Evolutionary conservation across 257 asterid genomes (phyloP), one percentile per base, ranked within the genome.

Genomic region (Salvia hispanica): DNA sequence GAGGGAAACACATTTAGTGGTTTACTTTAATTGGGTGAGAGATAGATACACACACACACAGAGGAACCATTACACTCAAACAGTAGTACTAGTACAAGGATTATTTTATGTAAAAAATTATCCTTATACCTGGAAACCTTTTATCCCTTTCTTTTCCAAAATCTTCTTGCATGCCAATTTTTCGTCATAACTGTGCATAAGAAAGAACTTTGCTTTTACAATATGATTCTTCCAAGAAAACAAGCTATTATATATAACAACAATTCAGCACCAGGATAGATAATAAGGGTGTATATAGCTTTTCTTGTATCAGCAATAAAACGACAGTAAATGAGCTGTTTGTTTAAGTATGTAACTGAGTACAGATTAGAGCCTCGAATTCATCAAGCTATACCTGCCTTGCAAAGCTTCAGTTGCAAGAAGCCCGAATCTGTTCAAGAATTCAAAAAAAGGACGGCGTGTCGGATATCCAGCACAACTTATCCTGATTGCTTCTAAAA

Each of bases 401-500:
- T 67, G 88, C 86, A 90, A 81, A 77, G 72, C 81, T 84, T 90
- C 96, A 12, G 97, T 88, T 28, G 97, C 97, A 74, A 93, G 96
- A 82, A 90, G 88, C 67, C 97, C 96, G 76, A 93, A 90, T 87
- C 99, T 87, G 82, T 85, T 80, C 76, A 88, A 80, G 86, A 93
- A 93, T 72, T 93, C 99, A 72, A 84, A 88, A 81, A 88, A 93
- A 78, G 89, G 90, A 66, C 97, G 96, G 39, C 99, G 99, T 72
- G 99, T 93, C 75, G 99, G 99, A 76, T 80, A 93, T 71, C 99
- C 99, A 14, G 97, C 97, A 79, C 97, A 90, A 70, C 97, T 93
- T 62, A 93, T 93, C 83, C 97, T 84, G 77, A 93, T 93, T 77
- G 99, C 99, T 85, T 93, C 96, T 77, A 93, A 74, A 74, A 93